A percentile compares a stretch with the other conserved stretches of the same genome.
phyloP scores from a whole-genome alignment of 805 yeast species.

The Candida endomychidarum region DNA sequence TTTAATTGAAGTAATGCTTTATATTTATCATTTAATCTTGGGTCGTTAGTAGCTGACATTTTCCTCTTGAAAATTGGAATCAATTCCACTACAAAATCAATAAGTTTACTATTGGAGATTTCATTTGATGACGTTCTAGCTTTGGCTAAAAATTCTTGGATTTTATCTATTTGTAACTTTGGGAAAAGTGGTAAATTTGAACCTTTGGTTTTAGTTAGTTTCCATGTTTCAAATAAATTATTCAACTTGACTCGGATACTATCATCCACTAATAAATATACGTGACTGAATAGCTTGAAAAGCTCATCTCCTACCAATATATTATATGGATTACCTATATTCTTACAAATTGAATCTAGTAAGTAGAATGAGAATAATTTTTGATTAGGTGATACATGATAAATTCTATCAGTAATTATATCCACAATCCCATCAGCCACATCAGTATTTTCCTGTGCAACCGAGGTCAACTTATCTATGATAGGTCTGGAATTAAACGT shows the following conservation, averaged over 20 bases:
- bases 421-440: slow-evolving; percentile 76
- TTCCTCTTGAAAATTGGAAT: slow-evolving; percentile 45
- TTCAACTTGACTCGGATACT: slow-evolving; percentile 64
- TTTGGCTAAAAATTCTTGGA: slow-evolving; percentile 64
- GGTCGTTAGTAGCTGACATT: slow-evolving; percentile 38
- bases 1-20: slow-evolving; percentile 47
- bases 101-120: slow-evolving; percentile 24
- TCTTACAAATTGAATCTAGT: slow-evolving; percentile 88
- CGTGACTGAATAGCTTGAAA: slow-evolving; percentile 67
- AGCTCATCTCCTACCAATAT: slow-evolving; percentile 68
- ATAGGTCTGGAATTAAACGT: slow-evolving; percentile 90
- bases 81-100: slow-evolving; percentile 37
- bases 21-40: slow-evolving; percentile 43
- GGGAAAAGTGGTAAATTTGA: slow-evolving; percentile 75
- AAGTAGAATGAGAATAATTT: slow-evolving; percentile 83
- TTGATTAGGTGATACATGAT: slow-evolving; percentile 75
- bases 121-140: slow-evolving; percentile 11
- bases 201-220: slow-evolving; percentile 55
- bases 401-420: slow-evolving; percentile 72
- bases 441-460: slow-evolving; percentile 81
- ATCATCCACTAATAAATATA: slow-evolving; percentile 79
- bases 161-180: slow-evolving; percentile 61
- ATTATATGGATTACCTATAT: slow-evolving; percentile 89
- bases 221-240: slow-evolving; percentile 87
- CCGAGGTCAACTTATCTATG: slow-evolving; percentile 76